Percentiles rank a stretch among this genome's conserved stretches.
phyloP scores from a whole-genome alignment of 2,329 filamentous ascomycete genomes.

The Xylariomycetidae sp. region DNA sequence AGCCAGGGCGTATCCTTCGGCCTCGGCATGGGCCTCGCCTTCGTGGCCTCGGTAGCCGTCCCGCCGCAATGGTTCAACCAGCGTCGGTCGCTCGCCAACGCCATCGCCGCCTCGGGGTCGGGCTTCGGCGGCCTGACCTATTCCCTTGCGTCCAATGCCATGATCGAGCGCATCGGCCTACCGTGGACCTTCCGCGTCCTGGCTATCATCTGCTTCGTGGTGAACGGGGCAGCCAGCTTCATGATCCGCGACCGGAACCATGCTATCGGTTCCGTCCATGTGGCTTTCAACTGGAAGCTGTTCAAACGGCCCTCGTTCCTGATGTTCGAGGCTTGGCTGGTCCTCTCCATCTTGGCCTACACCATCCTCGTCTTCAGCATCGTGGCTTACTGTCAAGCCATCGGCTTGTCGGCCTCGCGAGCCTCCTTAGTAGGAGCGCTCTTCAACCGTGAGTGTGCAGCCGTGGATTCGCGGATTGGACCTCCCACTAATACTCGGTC shows the following conservation, averaged over 20 bases:
- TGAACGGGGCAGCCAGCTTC: constrained; percentile 52
- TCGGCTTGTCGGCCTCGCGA: constrained; percentile 61
- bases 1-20: constrained; percentile 72
- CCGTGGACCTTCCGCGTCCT: constrained; percentile 49
- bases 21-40: constrained; percentile 71
- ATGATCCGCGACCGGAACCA: constrained; percentile 68
- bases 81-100: constrained; percentile 62
- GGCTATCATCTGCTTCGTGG: constrained; percentile 38
- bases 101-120: constrained; percentile 61
- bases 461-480: constrained; percentile 3
- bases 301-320: constrained; percentile 58
- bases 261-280: constrained; percentile 59
- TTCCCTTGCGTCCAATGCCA: constrained; percentile 59
- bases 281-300: constrained; percentile 58
- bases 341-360: constrained; percentile 68
- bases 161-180: constrained; percentile 59
- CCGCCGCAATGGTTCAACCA: constrained; percentile 70
- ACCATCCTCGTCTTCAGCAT: constrained; percentile 71
- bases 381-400: constrained; percentile 63
- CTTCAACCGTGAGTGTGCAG: constrained; percentile 50
- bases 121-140: constrained; percentile 71
- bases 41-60: constrained; percentile 62
- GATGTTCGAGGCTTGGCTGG: constrained; percentile 60
- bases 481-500: not conserved
- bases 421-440: constrained; percentile 67